Percentiles rank a stretch among this genome's conserved stretches.
Evolutionary conservation across 2,329 filamentous ascomycete species (phyloP).

Genomic region (Pseudogymnoascus sp.): DNA sequence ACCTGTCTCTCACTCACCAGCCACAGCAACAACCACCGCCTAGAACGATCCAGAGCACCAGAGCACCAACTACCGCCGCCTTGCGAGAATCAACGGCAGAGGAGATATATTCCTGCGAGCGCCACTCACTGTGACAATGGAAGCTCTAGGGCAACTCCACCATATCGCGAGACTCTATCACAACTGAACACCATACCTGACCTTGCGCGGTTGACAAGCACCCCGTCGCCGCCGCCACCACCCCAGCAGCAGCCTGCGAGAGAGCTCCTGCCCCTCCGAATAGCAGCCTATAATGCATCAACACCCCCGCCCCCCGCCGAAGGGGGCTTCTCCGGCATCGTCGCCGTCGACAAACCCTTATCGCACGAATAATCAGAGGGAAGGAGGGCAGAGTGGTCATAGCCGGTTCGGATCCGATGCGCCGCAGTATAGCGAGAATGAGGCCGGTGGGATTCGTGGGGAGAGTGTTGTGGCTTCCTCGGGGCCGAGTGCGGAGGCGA

Average conservation of each 20-base stretch:
- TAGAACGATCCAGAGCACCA: not conserved
- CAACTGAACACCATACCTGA: not conserved
- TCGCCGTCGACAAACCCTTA: slow-evolving; percentile 66
- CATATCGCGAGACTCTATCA: slow-evolving; percentile 2
- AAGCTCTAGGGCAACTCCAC: slow-evolving; percentile 12
- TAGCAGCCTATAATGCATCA: slow-evolving; percentile 67
- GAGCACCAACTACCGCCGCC: not conserved
- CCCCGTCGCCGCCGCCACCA: not conserved
- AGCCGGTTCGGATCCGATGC: slow-evolving; percentile 39
- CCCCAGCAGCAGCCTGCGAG: not conserved
- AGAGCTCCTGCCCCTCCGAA: not conserved
- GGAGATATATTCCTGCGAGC: not conserved
- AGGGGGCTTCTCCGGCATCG: slow-evolving; percentile 65
- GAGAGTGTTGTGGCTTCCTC: slow-evolving; percentile 37
- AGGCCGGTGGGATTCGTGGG: slow-evolving; percentile 42
- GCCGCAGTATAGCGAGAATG: slow-evolving; percentile 45
- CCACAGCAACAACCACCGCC: not conserved
- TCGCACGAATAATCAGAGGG: slow-evolving; percentile 69
- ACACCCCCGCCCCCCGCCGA: slow-evolving; percentile 69
- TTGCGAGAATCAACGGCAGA: not conserved
- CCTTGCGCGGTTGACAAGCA: not conserved
- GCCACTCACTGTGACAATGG: slow-evolving; percentile 7
- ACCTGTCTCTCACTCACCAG: not conserved
- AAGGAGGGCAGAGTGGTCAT: slow-evolving; percentile 45
- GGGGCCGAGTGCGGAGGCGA: slow-evolving; percentile 57